A percentile compares a stretch with the other conserved stretches of the same genome.
Evolutionary conservation across 1,284 basidiomycete genomes (phyloP).

Genomic region (Irpex lacteus): DNA sequence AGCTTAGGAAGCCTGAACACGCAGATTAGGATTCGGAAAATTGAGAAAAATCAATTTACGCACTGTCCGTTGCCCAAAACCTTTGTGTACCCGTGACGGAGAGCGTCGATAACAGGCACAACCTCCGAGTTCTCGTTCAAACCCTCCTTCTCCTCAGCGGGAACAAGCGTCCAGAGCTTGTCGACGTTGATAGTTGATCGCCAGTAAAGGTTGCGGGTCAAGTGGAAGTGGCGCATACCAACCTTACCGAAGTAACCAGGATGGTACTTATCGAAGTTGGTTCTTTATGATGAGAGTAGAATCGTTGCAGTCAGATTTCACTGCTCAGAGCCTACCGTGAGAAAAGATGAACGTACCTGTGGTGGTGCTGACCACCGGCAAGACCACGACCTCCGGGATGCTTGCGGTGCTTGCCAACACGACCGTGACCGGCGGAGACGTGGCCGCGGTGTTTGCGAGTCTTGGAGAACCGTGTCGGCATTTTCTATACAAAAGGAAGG

Average conservation of each 20-base stretch:
- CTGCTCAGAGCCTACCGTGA: not conserved
- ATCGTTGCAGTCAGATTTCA: not conserved
- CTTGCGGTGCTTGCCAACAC: conserved; percentile 99
- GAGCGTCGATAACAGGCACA: conserved; percentile 90
- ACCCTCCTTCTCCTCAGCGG: conserved; percentile 73
- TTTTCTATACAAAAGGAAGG: conserved; percentile 48
- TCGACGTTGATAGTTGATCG: conserved; percentile 96
- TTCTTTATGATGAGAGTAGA: conserved; percentile 41
- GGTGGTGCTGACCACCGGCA: conserved; percentile 99
- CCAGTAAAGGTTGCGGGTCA: conserved; percentile 90
- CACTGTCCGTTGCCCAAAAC: conserved; percentile 86
- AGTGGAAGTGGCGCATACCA: conserved; percentile 98
- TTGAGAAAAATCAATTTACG: conserved; percentile 29
- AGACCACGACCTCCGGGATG: conserved; percentile 99
- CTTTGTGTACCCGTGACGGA: conserved; percentile 87
- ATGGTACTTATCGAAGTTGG: conserved; percentile 94
- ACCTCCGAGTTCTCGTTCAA: conserved; percentile 68
- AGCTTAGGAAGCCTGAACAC: conserved; percentile 64
- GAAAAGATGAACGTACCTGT: conserved; percentile 64
- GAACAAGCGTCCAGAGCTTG: conserved; percentile 85
- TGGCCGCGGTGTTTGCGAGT: conserved; percentile 99
- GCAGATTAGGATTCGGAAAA: not conserved
- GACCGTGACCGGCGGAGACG: conserved; percentile 98
- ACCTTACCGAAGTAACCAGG: conserved; percentile 99
- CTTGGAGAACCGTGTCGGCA: conserved; percentile 94